phyloP scores from a whole-genome alignment of 2,329 filamentous ascomycete genomes.

The Huntiella abstrusa region DNA sequence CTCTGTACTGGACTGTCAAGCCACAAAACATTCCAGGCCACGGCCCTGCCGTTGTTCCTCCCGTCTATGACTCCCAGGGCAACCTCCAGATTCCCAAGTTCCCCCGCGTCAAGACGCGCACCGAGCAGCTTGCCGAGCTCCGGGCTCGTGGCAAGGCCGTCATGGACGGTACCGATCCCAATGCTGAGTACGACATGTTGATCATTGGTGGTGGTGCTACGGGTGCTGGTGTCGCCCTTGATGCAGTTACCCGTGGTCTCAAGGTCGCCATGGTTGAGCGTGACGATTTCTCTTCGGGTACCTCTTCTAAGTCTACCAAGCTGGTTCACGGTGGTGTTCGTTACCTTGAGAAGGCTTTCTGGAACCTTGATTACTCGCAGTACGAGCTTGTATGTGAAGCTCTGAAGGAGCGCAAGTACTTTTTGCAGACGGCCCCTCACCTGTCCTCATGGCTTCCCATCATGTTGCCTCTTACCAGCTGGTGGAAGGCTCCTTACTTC shows the following conservation, averaged over 20 bases:
- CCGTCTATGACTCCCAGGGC: conserved; percentile 49
- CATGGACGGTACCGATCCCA: conserved; percentile 7
- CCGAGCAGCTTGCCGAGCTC: conserved; percentile 45
- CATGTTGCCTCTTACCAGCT: conserved; percentile 56
- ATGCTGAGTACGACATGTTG: conserved; percentile 45
- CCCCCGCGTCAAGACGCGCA: conserved; percentile 40
- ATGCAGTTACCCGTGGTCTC: conserved; percentile 51
- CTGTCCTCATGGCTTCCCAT: conserved; percentile 56
- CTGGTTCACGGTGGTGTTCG: conserved; percentile 59
- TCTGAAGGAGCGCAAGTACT: conserved; percentile 55
- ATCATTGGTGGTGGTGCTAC: conserved; percentile 56
- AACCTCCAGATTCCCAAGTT: conserved; percentile 48
- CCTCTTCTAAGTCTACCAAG: conserved; percentile 59
- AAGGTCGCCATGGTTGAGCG: conserved; percentile 54
- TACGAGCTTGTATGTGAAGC: conserved; percentile 54
- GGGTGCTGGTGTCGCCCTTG: conserved; percentile 50
- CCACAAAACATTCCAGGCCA: conserved; percentile 54
- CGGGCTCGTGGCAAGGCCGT: conserved; percentile 21
- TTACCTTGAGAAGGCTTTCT: conserved; percentile 58
- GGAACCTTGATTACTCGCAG: conserved; percentile 57
- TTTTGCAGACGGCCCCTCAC: conserved; percentile 56
- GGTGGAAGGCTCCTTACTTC: conserved; percentile 63
- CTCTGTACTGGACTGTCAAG: conserved; percentile 38
- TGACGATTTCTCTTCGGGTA: conserved; percentile 56
- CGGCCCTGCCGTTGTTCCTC: conserved; percentile 50